Evolutionary conservation across 495 filamentous ascomycete species (phyloP), one percentile per base, ranked within the genome.

Genomic region (Talaromyces adpressus): DNA sequence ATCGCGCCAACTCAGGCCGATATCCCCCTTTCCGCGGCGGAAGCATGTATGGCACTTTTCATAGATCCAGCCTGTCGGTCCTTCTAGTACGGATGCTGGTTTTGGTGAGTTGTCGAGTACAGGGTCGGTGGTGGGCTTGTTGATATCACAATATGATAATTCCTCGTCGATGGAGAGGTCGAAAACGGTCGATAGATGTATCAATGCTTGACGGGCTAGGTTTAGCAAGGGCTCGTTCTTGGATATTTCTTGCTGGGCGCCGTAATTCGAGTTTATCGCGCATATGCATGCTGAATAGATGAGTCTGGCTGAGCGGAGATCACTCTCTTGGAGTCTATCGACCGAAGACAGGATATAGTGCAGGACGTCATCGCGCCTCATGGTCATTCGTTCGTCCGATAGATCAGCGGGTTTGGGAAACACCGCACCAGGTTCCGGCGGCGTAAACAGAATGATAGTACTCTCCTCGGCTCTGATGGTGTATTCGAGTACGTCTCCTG

Each of bases 401-500:
- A 57, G 9, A 14, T 59, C 45, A 4, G 56, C 52, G 1, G 54
- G 54, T 57, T 63, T 47, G 11, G 52, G 54, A 34, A 63, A 63
- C 20, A 57, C 41, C 4, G 60, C 45, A 47, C 23, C 62, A 36
- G 62, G 51, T 6, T 57, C 62, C 3, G 62, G 51, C 3, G 67
- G 62, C 5, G 69, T 69, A 57, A 80, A 81, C 1, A 75, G 52
- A n/a, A 87, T 62, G 0, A 64, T 71, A 14, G 73, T 62, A 16
- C 64, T 66, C 29, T 82, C 77, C 18, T 78, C 76, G 16, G 73
- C 71, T 2, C 72, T 58, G 0, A 75, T 74, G 1, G 70, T 71
- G 65, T 85, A 85, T 59, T 84, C 79, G 32, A 85, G 63, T 72
- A 80, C 79, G 65, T 85, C 78, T 6, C 77, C 79, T 0, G 83